Conservation (phyloP, 2,329 filamentous ascomycete species). For the Elsinoe necatrix region DNA sequence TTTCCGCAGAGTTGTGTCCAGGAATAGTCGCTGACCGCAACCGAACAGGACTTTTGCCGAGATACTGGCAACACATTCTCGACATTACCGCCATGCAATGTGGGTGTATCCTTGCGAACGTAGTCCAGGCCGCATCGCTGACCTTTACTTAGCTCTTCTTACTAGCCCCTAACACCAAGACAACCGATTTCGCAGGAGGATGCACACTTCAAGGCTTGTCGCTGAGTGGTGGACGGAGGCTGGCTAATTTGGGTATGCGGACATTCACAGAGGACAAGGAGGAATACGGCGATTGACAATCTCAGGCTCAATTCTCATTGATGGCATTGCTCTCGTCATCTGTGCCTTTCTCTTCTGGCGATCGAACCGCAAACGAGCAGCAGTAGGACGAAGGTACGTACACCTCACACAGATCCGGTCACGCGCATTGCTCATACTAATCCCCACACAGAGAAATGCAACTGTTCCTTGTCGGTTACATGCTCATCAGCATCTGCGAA, state of each 20-base stretch:
- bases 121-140: slow-evolving; percentile 24
- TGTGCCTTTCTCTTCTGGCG: slow-evolving; percentile 62
- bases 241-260: slow-evolving; percentile 72
- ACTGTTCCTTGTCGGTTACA: slow-evolving; percentile 77
- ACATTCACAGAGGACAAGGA: slow-evolving; percentile 9
- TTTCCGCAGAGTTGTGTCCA: neutral
- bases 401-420: neutral
- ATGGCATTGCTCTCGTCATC: slow-evolving; percentile 63
- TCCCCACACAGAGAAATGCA: slow-evolving; percentile 72
- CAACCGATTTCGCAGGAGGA: slow-evolving; percentile 50
- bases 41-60: slow-evolving; percentile 41
- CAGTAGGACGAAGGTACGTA: slow-evolving; percentile 86
- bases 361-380: slow-evolving; percentile 84
- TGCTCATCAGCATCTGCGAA: slow-evolving; percentile 84
- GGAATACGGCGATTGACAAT: slow-evolving; percentile 25
- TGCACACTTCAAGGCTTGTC: slow-evolving; percentile 70
- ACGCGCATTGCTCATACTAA: neutral
- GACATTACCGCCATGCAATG: slow-evolving; percentile 40
- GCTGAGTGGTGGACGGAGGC: slow-evolving; percentile 54
- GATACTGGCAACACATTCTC: slow-evolving; percentile 37
- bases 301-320: slow-evolving; percentile 77
- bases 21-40: slow-evolving; percentile 24
- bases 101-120: slow-evolving; percentile 26
- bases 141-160: slow-evolving; percentile 53
- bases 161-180: slow-evolving; percentile 44